Evolutionary conservation across 73 alveolate genomes (phyloP), one percentile per base, ranked within the genome.

Genomic region (Breviolum minutum): DNA sequence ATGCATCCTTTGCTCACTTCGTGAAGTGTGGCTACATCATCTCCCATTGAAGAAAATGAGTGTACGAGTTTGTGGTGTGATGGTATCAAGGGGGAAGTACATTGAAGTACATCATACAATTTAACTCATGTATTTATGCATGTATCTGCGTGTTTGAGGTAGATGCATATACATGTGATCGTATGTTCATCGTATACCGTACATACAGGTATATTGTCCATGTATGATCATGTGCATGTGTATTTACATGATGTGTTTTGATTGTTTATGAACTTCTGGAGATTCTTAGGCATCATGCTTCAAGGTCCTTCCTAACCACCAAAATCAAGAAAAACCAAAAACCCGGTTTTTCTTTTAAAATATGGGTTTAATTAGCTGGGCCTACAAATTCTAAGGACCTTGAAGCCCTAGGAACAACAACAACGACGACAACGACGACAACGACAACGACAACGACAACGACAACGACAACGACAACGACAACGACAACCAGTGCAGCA

Each of bases 281-380:
- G 74, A 66, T 17, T 13, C 74, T 17, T 13, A 13, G 74, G 74
- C 11, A 17, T 13, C 74, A 66, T 66, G 24, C 11, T 66, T 13
- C 17, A 17, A 17, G 74, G 11, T 13, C 17, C 24, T 66, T 11
- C 11, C 11, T 11, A 66, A 13, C 24, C 17, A 17, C 74, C 74
- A 80, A 32, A 80, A 80, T 16, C 66, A 32, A 7, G 26, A 19
- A 54, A 19, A 19, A 60, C 22, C 6, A 54, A 82, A 60, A 54
- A 40, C 92, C 92, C 92, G 92, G 92, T 8, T 82, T 82, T 82
- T 60, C 48, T 7, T 20, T 14, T 5, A 19, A 82, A 60, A 82
- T 2, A 13, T 20, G 8, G 71, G 6, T 8, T 82, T 82, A 22
- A 60, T 24, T 54, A 5, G 61, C 54, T 40, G 73, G 54, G 60